A percentile compares a stretch with the other conserved stretches of the same genome.
Evolutionary conservation across 495 filamentous ascomycete species (phyloP).

Genomic region (Podospora australis): DNA sequence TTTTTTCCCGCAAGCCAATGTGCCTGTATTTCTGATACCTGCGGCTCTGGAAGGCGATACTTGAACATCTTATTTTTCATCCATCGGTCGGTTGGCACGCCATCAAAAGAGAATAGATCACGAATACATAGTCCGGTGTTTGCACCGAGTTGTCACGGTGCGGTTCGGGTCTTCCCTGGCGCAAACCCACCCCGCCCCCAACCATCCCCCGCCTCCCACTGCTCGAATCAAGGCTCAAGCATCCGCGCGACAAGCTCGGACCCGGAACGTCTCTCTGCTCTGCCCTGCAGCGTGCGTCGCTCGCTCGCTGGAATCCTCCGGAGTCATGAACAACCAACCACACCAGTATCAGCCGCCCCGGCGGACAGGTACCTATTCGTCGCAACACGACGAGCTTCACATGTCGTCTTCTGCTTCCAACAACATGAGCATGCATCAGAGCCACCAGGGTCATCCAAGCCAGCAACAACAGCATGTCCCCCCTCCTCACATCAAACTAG

Average conservation of each 20-base stretch:
- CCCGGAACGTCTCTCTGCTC: too few relatives aligned
- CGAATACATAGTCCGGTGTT: too few relatives aligned
- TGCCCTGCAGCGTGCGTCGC: too few relatives aligned
- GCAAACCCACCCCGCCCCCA: slow-evolving; percentile 1
- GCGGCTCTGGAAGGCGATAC: too few relatives aligned
- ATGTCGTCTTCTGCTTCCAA: slow-evolving; percentile 47
- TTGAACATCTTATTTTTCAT: too few relatives aligned
- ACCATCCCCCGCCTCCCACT: slow-evolving; percentile 5
- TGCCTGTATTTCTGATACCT: too few relatives aligned
- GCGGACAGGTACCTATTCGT: slow-evolving; percentile 37
- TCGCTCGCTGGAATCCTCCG: background rate
- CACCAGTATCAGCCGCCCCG: slow-evolving; percentile 39
- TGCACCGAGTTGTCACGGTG: too few relatives aligned
- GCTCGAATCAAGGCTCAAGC: slow-evolving; percentile 1
- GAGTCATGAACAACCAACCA: slow-evolving; percentile 43
- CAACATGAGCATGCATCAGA: slow-evolving; percentile 42
- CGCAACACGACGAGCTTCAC: slow-evolving; percentile 67
- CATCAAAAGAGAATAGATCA: too few relatives aligned
- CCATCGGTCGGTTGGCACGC: too few relatives aligned
- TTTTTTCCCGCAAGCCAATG: too few relatives aligned
- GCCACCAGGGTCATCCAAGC: slow-evolving; percentile 29
- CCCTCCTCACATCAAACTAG: slow-evolving; percentile 45
- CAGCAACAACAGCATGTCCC: slow-evolving; percentile 35
- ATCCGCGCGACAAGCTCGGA: background rate
- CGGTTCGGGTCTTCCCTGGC: too few relatives aligned